Evolutionary conservation across 129 eudicot genomes (phyloP), one percentile per base, ranked within the genome.

Genomic region (Flaveria linearis): DNA sequence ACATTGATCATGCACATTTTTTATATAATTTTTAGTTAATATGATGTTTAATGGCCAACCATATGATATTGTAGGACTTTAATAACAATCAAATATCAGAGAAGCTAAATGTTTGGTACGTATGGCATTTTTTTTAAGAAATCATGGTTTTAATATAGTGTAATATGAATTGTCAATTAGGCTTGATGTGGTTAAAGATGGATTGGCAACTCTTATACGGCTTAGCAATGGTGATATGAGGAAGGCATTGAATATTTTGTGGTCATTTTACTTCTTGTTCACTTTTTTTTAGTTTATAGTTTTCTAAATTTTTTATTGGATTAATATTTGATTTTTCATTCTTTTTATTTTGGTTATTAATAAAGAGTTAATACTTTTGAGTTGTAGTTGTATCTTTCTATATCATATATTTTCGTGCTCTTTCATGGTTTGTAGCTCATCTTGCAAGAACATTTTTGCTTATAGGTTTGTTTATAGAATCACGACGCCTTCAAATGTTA

Each of bases 161-260:
- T 82, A n/a, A 46, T 69, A 46, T 75, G 28, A 42, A 53, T 57
- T 69, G 42, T 57, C 72, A 53, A 74, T 52, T 74, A 94, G 98
- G 86, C 97, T 95, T 81, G 96, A 91, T 87, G 99, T 95, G 41
- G 69, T 92, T 64, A 96, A 83, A 75, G 79, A 79, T 62, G 97
- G 99, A 50, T 75, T 95, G 64, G 82, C 87, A 62, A 97, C 97
- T 76, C 92, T 95, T 83, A 97, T 95, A 68, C 83, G 94, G 71
- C 92, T 95, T 56, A 81, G 99, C 89, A 91, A 88, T 80, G 99
- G 99, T 71, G 99, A 95, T 84, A 95, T 95, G 97, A 83, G 99
- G 80, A 95, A 95, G 87, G 94, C 96, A 57, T 82, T 95, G 87
- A 95, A 95, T 78, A 95, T 95, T 83, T 85, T 95, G 79, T 97